Evolutionary conservation across 2,329 filamentous ascomycete species (phyloP), one percentile per base, ranked within the genome.

Genomic region (Macrophomina pseudophaseolina): DNA sequence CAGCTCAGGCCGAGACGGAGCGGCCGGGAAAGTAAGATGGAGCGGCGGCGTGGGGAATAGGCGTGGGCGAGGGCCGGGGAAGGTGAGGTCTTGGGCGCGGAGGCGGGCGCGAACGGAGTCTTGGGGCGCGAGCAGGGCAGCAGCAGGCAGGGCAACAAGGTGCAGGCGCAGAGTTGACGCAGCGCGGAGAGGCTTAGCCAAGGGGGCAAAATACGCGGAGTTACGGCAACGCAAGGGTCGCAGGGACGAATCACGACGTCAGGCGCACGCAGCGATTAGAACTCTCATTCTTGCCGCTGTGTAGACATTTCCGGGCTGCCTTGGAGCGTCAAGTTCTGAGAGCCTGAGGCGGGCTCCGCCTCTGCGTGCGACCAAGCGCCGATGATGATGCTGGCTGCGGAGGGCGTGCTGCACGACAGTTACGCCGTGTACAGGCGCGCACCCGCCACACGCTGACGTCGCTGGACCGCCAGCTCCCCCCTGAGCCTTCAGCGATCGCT

Each of bases 131-230:
- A 58, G 53, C 53, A 30, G 53, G 53, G 53, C 53, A 58, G 53
- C 53, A 38, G 54, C 35, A 40, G 53, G 30, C 53, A 56, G 35
- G 38, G 30, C 58, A 62, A 44, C 42, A 44, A 44, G 42, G 44
- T 42, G 56, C 42, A 46, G 40, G 38, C 30, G 54, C 54, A 33
- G 56, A n/a, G 54, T 48, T 33, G 56, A 60, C 56, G 56, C 54
- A 58, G 54, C 38, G 54, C 40, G 56, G 56, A 46, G 58, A 62
- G 58, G 58, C 58, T 62, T 12, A 62, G 58, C 44, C 32, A 38
- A 18, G 42, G 44, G 58, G 58, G n/a, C 14, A 8, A 1, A n/a
- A 33, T n/a, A 42, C 16, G 56, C 33, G 52, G 30, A 54, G 38
- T 35, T 35, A 18, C 52, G 18, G 52, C 52, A 32, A 40, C 12